Conservation (phyloP, 352 stramenopile genomes). For the Aphanomyces stellatus region DNA sequence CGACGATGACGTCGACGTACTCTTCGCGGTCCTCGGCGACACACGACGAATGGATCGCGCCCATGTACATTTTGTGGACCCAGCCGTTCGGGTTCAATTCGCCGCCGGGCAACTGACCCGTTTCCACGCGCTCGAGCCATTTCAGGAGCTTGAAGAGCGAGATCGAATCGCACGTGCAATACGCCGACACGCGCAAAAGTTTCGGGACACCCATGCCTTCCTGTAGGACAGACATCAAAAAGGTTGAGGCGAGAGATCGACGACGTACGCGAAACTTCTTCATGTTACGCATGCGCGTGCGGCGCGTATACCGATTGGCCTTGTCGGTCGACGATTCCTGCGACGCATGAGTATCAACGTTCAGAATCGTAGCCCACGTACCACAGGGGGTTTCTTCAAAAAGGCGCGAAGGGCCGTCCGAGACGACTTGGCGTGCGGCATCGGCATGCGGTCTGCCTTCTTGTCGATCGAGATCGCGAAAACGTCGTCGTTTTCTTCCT, state of each 20-base stretch:
- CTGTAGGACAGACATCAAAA: background rate
- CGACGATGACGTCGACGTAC: background rate
- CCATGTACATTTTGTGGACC: constrained; percentile 84
- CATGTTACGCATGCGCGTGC: constrained; percentile 75
- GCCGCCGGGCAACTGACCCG: constrained; percentile 57
- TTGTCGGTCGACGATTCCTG: constrained; percentile 29
- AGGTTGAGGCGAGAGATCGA: background rate
- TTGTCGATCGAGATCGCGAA: constrained; percentile 25
- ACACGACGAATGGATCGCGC: constrained; percentile 69
- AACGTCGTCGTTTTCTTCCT: constrained; percentile 31
- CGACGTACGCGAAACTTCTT: constrained; percentile 50
- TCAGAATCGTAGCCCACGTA: constrained; percentile 24
- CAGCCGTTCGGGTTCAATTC: constrained; percentile 73
- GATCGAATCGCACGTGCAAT: constrained; percentile 78
- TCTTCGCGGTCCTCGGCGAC: constrained; percentile 27
- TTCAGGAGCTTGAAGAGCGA: constrained; percentile 83
- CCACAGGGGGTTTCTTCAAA: constrained; percentile 37
- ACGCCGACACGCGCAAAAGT: constrained; percentile 50
- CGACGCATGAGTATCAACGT: background rate
- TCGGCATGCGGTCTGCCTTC: constrained; percentile 10
- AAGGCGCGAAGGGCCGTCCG: constrained; percentile 23
- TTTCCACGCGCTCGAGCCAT: constrained; percentile 76
- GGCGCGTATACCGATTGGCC: constrained; percentile 67
- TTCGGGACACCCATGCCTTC: constrained; percentile 20
- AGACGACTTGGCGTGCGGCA: constrained; percentile 11